Base-by-base conservation (phyloP, 768 basidiomycete species). In the Tricholoma sp. region DNA sequence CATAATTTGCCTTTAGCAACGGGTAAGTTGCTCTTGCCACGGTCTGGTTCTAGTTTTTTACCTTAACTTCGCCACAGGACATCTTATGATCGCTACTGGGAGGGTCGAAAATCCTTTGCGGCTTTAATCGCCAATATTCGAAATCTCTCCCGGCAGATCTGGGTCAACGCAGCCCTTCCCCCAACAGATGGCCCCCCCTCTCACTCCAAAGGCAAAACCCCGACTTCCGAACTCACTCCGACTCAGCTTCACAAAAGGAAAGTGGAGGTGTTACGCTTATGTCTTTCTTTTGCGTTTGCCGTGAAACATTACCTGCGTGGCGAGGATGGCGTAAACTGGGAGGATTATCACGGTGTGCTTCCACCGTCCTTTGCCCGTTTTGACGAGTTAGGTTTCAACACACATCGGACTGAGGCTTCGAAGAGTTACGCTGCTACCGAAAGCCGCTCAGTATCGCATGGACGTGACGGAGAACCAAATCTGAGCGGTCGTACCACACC, bases 51-150 rank as follows among this genome's bases (percentile, higher is more conserved):
- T 32, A 31, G 18, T 32, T 41, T 35, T 19, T 9, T 7, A 41
- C 35, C 27, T 31, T 32, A 57, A 18, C 43, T 51, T 35, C 18
- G 53, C 51, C 59, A 61, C 56, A 91, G 86, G 52, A 92, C 89
- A 21, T 91, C 89, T 7, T 94, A 92, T 63, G 89, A 93, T 64
- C 85, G 90, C 32, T 92, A 86, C 64, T 91, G 86, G 79, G 93
- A 94, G 74, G 94, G 94, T 50, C 79, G 94, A 61, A 96, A 90
- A 70, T 83, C 85, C 43, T 94, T 94, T 66, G 85, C 87, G 0
- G 64, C 82, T 7, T 68, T 95, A 56, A 83, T 80, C 10, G 81
- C 91, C 12, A 84, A 86, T 65, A 83, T 84, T 54, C 88, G 91
- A 59, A 92, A 88, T 68, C 78, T 94, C 49, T 72, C 86, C 10